A percentile compares a stretch with the other conserved stretches of the same genome.
Evolutionary conservation across 2,329 filamentous ascomycete genomes (phyloP).

Genomic region (Colletotrichum somersetense): DNA sequence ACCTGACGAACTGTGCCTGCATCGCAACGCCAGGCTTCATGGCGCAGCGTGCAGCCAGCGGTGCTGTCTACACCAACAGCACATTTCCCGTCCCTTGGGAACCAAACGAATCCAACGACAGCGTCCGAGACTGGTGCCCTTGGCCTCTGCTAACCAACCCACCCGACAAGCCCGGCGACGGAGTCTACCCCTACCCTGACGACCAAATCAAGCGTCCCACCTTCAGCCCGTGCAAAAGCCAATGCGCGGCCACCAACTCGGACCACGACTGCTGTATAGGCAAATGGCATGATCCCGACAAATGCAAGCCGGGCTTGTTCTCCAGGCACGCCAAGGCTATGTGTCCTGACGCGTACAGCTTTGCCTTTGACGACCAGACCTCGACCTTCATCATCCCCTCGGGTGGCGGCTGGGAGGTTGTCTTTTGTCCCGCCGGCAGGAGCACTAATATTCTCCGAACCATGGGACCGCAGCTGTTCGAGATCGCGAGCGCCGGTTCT

Average conservation of each 20-base stretch:
- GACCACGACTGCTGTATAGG: conserved; percentile 83
- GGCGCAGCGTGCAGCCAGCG: conserved; percentile 65
- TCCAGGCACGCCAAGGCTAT: conserved; percentile 77
- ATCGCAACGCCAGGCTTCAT: conserved; percentile 77
- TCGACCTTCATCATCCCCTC: conserved; percentile 73
- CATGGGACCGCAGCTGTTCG: conserved; percentile 62
- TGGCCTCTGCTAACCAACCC: conserved; percentile 80
- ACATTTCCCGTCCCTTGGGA: conserved; percentile 79
- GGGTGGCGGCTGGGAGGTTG: conserved; percentile 82
- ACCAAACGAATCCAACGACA: conserved; percentile 64
- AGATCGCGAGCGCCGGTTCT: conserved; percentile 58
- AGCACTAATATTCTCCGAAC: conserved; percentile 70
- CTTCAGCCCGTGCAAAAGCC: conserved; percentile 84
- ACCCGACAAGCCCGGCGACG: conserved; percentile 78
- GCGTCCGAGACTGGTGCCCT: conserved; percentile 80
- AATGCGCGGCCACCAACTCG: conserved; percentile 76
- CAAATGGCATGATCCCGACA: conserved; percentile 70
- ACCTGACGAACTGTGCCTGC: conserved; percentile 81
- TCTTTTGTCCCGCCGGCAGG: conserved; percentile 77
- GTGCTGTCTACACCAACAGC: conserved; percentile 72
- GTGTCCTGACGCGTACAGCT: conserved; percentile 89
- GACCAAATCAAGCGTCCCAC: conserved; percentile 76
- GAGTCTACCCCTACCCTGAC: conserved; percentile 85
- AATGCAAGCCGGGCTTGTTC: conserved; percentile 77
- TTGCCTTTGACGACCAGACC: conserved; percentile 71